Evolutionary conservation across 805 yeast genomes (phyloP).

Genomic region (Pichia paraexigua): DNA sequence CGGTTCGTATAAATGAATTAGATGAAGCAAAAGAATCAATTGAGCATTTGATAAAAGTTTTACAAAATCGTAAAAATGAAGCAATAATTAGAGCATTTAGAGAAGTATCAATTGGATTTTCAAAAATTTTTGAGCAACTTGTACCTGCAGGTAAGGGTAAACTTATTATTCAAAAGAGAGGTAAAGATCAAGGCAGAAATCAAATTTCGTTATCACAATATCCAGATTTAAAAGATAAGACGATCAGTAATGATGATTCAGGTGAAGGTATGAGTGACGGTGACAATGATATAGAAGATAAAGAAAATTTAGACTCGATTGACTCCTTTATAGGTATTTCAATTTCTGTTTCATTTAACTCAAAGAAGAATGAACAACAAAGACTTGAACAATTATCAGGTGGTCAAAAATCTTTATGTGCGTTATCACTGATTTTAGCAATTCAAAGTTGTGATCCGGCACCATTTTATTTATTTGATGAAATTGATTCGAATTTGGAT

Average conservation of each 20-base stretch:
- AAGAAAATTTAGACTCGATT: slow-evolving; percentile 21
- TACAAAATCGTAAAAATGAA: slow-evolving; percentile 71
- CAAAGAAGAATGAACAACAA: slow-evolving; percentile 76
- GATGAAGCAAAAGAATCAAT: slow-evolving; percentile 66
- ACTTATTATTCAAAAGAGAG: slow-evolving; percentile 52
- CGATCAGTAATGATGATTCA: slow-evolving; percentile 15
- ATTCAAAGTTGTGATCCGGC: slow-evolving; percentile 95
- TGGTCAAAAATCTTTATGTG: slow-evolving; percentile 96
- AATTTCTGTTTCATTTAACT: slow-evolving; percentile 82
- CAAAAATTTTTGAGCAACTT: slow-evolving; percentile 64
- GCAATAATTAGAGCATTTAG: slow-evolving; percentile 76
- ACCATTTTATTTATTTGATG: slow-evolving; percentile 93
- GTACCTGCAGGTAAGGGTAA: slow-evolving; percentile 81
- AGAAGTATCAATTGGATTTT: slow-evolving; percentile 66
- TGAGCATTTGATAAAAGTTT: slow-evolving; percentile 55
- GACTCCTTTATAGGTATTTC: slow-evolving; percentile 75
- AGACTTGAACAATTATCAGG: slow-evolving; percentile 89
- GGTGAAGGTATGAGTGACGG: slow-evolving; percentile 16
- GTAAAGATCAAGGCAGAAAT: slow-evolving; percentile 7
- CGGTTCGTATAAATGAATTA: slow-evolving; percentile 58
- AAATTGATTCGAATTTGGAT: slow-evolving; percentile 92
- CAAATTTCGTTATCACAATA: slow-evolving; percentile 12
- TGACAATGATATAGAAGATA: slow-evolving; percentile 14
- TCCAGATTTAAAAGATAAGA: slow-evolving; percentile 8
- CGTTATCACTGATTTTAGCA: slow-evolving; percentile 86